phyloP scores from a whole-genome alignment of 352 stramenopile genomes.

The Globisporangium cederbergense region DNA sequence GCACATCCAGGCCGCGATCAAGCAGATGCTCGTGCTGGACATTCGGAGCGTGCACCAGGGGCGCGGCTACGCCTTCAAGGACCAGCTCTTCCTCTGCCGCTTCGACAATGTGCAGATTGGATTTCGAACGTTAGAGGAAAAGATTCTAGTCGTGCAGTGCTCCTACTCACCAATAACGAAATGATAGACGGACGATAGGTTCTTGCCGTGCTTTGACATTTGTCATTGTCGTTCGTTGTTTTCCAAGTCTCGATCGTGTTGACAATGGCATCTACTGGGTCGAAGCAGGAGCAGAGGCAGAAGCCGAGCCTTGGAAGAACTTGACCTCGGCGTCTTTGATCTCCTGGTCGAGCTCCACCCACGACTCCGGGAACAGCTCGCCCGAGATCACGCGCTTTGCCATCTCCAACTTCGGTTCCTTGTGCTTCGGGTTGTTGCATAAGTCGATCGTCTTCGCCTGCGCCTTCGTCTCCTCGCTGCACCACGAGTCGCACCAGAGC shows the following conservation, averaged over 20 bases:
- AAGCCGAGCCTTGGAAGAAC: conserved; percentile 8
- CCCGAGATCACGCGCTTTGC: conserved; percentile 98
- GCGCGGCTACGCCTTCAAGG: conserved; percentile 46
- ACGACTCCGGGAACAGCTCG: conserved; percentile 96
- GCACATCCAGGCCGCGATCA: conserved; percentile 58
- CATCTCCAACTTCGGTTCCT: conserved; percentile 99
- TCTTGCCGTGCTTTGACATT: background rate
- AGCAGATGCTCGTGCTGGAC: conserved; percentile 80
- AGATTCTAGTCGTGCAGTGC: conserved; percentile 63
- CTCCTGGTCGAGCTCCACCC: conserved; percentile 97
- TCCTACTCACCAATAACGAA: conserved; percentile 24
- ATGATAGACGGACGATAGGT: background rate
- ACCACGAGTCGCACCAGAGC: conserved; percentile 99
- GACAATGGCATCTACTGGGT: background rate
- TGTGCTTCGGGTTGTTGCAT: conserved; percentile 99
- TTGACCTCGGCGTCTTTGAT: conserved; percentile 79
- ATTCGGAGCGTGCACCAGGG: conserved; percentile 82
- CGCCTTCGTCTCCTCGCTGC: conserved; percentile 96
- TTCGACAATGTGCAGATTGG: conserved; percentile 76
- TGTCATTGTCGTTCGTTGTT: background rate
- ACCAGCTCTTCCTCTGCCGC: conserved; percentile 65
- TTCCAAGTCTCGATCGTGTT: background rate
- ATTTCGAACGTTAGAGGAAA: conserved; percentile 68
- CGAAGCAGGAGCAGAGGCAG: background rate
- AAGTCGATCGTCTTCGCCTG: conserved; percentile 99